These are phyloP conservation scores for Uromyces viciae-fabae DNA, from an alignment of 1,284 basidiomycete species.

Conservation along the genomic window DNA sequence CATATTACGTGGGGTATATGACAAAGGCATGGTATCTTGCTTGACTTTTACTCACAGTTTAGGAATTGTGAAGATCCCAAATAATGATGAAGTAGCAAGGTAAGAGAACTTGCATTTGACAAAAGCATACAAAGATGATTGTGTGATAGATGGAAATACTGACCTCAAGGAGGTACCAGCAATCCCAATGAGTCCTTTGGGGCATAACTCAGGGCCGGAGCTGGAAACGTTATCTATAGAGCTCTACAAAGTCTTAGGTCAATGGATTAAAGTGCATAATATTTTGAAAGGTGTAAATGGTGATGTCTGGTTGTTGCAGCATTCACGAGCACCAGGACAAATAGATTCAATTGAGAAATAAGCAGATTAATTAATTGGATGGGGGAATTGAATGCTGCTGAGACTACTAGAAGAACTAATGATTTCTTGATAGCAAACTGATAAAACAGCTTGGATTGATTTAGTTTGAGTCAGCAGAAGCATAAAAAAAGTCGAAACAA, in stretches of 20 bases:
- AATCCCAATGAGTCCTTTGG: constrained; percentile 94
- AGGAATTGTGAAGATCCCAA: constrained; percentile 91
- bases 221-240: constrained; percentile 92
- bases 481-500: no score
- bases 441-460: no score
- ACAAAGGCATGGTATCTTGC: constrained; percentile 81
- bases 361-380: no score
- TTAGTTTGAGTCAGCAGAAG: no score
- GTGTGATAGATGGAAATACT: background rate
- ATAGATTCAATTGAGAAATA: no score
- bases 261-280: constrained; percentile 94
- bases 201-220: constrained; percentile 91
- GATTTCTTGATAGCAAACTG: no score
- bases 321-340: no score
- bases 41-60: constrained; percentile 91
- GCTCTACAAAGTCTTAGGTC: constrained; percentile 93
- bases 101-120: background rate
- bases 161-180: constrained; percentile 69
- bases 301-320: no score
- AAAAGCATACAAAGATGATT: no score
- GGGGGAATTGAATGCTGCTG: no score
- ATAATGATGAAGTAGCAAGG: background rate
- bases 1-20: constrained; percentile 91
- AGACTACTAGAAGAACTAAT: no score
- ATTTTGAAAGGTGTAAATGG: constrained; percentile 91